Evolutionary conservation across 129 eudicot genomes (phyloP), one percentile per base, ranked within the genome.

Genomic region (Flaveria linearis): DNA sequence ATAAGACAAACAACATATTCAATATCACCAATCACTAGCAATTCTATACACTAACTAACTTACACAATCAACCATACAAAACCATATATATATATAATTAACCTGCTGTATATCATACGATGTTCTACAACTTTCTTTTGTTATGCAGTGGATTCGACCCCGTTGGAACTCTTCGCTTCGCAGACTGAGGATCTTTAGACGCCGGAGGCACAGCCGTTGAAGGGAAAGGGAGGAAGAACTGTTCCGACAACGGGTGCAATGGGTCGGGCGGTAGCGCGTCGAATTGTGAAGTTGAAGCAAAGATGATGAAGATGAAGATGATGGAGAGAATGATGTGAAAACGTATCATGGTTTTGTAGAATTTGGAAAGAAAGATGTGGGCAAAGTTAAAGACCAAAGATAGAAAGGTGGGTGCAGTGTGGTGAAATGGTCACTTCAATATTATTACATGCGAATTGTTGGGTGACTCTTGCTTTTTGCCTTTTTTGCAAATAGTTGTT

Each of bases 91-190:
- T 11, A 15, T 4, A 15, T 14, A 33, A 33, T 33, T 5, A 33
- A 33, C 39, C 39, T 4, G 7, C 39, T 16, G 3, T 4, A 13
- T 23, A 23, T 12, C 33, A 61, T 26, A 25, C 7, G 41, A 10
- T 12, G 22, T 12, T 12, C 52, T 72, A 57, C 53, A 52, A 28
- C 80, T 69, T 76, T 36, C 89, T 73, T 75, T 57, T 83, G 78
- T 88, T 88, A 70, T 88, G 92, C 18, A 88, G 81, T 46, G 89
- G 92, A 78, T 88, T 88, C 33, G 92, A 83, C 52, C 92, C 92
- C 0, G 92, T 88, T 11, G 92, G 92, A 62, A 83, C 86, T 53
- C 26, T 68, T 70, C 92, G 76, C 65, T 80, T 85, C 77, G 81
- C 77, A 0, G 92, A 72, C 60, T 46, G 70, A 43, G 83, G 77